Evolutionary conservation across 129 eudicot species (phyloP).

Genomic region (carrot (Daucus carota)): DNA sequence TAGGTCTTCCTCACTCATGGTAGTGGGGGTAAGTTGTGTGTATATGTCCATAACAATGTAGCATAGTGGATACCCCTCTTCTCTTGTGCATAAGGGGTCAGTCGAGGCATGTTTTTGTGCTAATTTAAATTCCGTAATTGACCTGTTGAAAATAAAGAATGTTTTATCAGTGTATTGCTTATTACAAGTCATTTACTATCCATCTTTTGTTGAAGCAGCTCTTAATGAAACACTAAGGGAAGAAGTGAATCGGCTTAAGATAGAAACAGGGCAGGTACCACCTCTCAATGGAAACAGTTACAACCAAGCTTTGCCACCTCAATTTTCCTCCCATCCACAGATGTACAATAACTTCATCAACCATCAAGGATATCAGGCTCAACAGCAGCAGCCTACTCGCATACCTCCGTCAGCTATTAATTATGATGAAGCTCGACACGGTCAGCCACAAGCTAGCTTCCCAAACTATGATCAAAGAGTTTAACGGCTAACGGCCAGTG

Average conservation of each 20-base stretch:
- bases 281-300: slow-evolving; percentile 42
- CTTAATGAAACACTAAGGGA: slow-evolving; percentile 74
- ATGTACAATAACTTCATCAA: slow-evolving; percentile 24
- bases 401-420: slow-evolving; percentile 24
- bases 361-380: slow-evolving; percentile 23
- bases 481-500: background rate
- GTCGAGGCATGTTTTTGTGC: background rate
- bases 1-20: background rate
- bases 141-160: background rate
- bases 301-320: slow-evolving; percentile 43
- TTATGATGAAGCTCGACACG: slow-evolving; percentile 21
- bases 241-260: slow-evolving; percentile 81
- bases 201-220: slow-evolving; percentile 34
- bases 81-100: background rate
- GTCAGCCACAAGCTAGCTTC: slow-evolving; percentile 47
- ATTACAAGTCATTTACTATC: background rate
- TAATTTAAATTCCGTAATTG: background rate
- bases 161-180: background rate
- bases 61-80: background rate
- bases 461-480: slow-evolving; percentile 41
- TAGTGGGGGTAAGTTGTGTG: background rate
- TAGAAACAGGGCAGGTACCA: slow-evolving; percentile 63
- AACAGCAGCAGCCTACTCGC: slow-evolving; percentile 39
- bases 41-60: background rate
- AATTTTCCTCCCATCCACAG: slow-evolving; percentile 32